Percentiles rank a stretch among this genome's conserved stretches.
Conservation (phyloP, 2,329 filamentous ascomycete species). For the Parascedosporium putredinis region DNA sequence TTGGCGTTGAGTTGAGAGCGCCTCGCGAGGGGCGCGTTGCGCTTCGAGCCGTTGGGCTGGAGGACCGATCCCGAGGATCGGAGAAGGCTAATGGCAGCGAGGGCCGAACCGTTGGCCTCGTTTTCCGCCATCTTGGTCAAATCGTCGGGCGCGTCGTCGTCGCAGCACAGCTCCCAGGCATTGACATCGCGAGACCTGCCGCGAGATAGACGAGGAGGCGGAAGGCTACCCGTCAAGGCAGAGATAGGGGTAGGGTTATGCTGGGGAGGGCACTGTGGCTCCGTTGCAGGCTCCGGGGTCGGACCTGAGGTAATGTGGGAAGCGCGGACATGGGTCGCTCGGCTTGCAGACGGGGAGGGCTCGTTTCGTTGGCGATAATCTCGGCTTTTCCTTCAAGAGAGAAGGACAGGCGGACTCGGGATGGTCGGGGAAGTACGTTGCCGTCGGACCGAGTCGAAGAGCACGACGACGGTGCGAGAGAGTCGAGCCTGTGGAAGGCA, state of each 20-base stretch:
- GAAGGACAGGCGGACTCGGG: conserved; percentile 54
- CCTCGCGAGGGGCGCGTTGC: conserved; percentile 41
- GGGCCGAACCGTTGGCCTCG: conserved; percentile 68
- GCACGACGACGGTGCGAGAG: conserved; percentile 31
- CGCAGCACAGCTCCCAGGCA: conserved; percentile 85
- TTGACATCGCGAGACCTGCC: conserved; percentile 79
- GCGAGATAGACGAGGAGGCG: conserved; percentile 42
- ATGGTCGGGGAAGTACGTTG: conserved; percentile 9
- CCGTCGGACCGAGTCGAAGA: conserved; percentile 30
- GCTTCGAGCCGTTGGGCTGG: conserved; percentile 51
- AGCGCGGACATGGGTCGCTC: conserved; percentile 37
- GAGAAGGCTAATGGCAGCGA: conserved; percentile 71
- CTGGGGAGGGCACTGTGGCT: conserved; percentile 59
- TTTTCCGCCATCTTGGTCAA: conserved; percentile 72
- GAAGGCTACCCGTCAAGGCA: conserved; percentile 39
- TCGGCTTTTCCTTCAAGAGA: conserved; percentile 88
- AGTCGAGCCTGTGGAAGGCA: conserved; percentile 25
- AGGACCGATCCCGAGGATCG: conserved; percentile 52
- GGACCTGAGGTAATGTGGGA: conserved; percentile 35
- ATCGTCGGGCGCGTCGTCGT: conserved; percentile 67
- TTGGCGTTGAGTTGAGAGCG: conserved; percentile 33
- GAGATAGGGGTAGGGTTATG: conserved; percentile 48
- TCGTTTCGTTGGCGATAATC: conserved; percentile 59
- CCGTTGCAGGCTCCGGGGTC: conserved; percentile 49
- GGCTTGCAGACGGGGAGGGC: conserved; percentile 52